Conservation (phyloP, 179 eudicot species). For the Spinacia oleracea region DNA sequence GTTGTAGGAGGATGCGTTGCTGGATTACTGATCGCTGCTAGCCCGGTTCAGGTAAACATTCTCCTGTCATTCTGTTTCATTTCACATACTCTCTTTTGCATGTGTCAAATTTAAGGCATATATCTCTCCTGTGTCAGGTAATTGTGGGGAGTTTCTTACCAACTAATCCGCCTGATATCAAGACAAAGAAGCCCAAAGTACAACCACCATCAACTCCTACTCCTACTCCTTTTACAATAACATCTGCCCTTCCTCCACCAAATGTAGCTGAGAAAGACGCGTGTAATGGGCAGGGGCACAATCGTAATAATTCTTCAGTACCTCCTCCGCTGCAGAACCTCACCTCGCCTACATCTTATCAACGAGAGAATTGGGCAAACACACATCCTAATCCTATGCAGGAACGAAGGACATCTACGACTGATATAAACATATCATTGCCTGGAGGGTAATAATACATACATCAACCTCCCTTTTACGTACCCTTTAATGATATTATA, state of each 20-base stretch:
- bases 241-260: constrained; percentile 26
- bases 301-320: constrained; percentile 30
- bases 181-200: constrained; percentile 53
- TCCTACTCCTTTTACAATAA: constrained; percentile 30
- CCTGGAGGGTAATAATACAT: constrained; percentile 53
- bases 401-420: constrained; percentile 39
- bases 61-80: background rate
- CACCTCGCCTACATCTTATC: constrained; percentile 32
- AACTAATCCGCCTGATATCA: constrained; percentile 41
- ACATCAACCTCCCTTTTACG: background rate
- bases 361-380: constrained; percentile 40
- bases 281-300: constrained; percentile 46
- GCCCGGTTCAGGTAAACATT: constrained; percentile 47
- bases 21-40: constrained; percentile 48
- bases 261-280: constrained; percentile 36
- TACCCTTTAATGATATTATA: too few species aligned
- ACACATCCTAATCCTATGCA: constrained; percentile 42
- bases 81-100: too few species aligned
- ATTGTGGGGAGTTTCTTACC: constrained; percentile 67
- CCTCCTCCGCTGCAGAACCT: constrained; percentile 27
- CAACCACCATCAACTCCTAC: constrained; percentile 21
- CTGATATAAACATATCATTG: constrained; percentile 62
- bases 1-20: constrained; percentile 57
- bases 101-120: background rate
- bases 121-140: constrained; percentile 36